These are phyloP conservation scores for Nigrograna mackinnonii DNA, from an alignment of 2,329 filamentous ascomycete species.

Conservation along the genomic window DNA sequence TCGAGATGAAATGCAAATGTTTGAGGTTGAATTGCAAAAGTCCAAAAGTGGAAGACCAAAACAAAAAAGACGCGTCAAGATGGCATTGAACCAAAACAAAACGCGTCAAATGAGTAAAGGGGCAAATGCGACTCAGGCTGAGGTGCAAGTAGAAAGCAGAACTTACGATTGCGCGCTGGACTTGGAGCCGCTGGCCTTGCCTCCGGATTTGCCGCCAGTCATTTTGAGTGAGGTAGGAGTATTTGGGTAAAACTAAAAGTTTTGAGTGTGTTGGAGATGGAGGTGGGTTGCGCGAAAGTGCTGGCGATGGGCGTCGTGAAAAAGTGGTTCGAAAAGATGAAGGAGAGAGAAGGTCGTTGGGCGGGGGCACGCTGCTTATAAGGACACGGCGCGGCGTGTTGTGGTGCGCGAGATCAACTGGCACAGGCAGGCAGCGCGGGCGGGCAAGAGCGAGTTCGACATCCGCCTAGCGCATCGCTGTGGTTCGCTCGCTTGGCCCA, in stretches of 20 bases:
- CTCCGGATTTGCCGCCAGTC: constrained; percentile 99
- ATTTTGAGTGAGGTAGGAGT: constrained; percentile 72
- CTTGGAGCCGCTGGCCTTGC: constrained; percentile 99
- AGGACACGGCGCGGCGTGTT: constrained; percentile 40
- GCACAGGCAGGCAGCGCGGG: too few relatives aligned
- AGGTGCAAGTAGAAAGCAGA: constrained; percentile 1
- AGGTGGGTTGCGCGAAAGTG: constrained; percentile 22
- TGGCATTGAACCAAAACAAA: constrained; percentile 20
- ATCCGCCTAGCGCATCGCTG: too few relatives aligned
- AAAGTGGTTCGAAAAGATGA: constrained; percentile 25
- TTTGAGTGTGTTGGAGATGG: constrained; percentile 14
- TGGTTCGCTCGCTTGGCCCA: constrained; percentile 7
- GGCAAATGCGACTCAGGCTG: constrained; percentile 11
- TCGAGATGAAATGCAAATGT: not conserved
- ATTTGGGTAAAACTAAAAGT: constrained; percentile 32
- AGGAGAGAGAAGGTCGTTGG: constrained; percentile 40
- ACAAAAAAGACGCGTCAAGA: constrained; percentile 44
- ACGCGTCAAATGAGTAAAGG: constrained; percentile 25
- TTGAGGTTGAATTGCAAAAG: not conserved
- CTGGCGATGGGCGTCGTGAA: constrained; percentile 25
- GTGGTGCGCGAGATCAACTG: constrained; percentile 43
- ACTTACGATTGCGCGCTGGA: constrained; percentile 95
- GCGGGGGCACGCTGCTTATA: constrained; percentile 44
- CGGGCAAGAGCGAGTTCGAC: too few relatives aligned
- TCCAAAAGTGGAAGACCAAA: constrained; percentile 6